Conservation (phyloP, 306 rosid species). For the Begonia loranthoides region DNA sequence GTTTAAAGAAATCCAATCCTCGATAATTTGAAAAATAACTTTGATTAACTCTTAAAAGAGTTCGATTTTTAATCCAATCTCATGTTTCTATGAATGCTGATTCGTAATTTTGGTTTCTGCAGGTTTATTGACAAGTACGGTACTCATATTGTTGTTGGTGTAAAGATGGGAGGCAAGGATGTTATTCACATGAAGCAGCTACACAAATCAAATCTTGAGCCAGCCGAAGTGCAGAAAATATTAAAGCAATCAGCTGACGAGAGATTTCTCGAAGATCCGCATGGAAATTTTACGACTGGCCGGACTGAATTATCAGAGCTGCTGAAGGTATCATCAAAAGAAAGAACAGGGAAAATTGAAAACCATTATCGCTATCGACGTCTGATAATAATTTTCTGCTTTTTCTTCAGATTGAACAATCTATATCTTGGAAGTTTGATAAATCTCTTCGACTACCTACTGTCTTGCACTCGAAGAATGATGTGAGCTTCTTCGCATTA, state of each 20-base stretch:
- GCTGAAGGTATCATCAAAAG: constrained; percentile 23
- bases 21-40: not conserved
- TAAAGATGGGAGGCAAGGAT: constrained; percentile 95
- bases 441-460: constrained; percentile 29
- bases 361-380: not conserved
- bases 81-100: not conserved
- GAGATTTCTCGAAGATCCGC: constrained; percentile 41
- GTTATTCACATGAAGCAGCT: constrained; percentile 63
- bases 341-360: not conserved
- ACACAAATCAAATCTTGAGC: constrained; percentile 37
- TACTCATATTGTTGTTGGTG: constrained; percentile 80
- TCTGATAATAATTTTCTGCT: not conserved
- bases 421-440: constrained; percentile 17
- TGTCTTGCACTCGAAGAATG: constrained; percentile 35
- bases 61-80: not conserved
- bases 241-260: constrained; percentile 66
- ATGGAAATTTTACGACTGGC: constrained; percentile 18
- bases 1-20: too few species aligned
- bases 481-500: constrained; percentile 35
- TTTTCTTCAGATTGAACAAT: constrained; percentile 36
- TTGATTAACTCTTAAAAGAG: not conserved
- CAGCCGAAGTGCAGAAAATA: constrained; percentile 52
- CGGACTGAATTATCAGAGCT: constrained; percentile 27
- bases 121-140: constrained; percentile 92
- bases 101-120: constrained; percentile 20